Base-by-base conservation (phyloP, 108 stramenopile species). In the Stephanodiscus minutulus region DNA sequence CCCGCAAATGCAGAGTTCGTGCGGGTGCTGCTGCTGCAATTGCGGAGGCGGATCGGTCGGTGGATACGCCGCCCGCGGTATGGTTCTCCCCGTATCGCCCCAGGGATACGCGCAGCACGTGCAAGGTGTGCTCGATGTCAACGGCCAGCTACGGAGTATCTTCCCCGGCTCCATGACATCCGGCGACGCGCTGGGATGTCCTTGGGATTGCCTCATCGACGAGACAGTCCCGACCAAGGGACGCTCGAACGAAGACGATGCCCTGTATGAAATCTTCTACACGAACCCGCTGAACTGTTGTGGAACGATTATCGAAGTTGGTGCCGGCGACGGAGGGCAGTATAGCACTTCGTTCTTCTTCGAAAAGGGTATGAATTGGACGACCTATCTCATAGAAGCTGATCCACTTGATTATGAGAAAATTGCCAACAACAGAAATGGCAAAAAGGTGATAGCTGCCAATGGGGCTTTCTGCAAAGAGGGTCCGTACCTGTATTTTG, bases 221-320 rank as follows among this genome's bases (percentile, higher is more conserved):
- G 80, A 81, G 52, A 72, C 64, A 7, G 76, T 70, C 11, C 72
- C 61, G 18, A 78, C 77, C 13, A 50, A 43, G 39, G 77, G 81
- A 11, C 65, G 46, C 12, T 82, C 81, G 12, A 76, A 78, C 28
- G 82, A 85, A 76, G 84, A 85, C 41, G 76, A 85, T 29, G 76
- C 81, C 0, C 61, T 85, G 1, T 85, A 80, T 57, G 81, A 85
- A 69, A 82, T 80, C 18, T 82, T 82, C 54, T 85, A 85, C 50
- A 78, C 82, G 9, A 82, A 82, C 47, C 78, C 80, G 21, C 33
- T 80, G 58, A 79, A 85, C 25, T 85, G 84, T 64, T 80, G 77
- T 48, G 74, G 78, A 10, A 74, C 74, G 17, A 78, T 85, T 35
- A 70, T 85, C 5, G 84, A 85, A 65, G 71, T 85, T 29, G 84